These are phyloP conservation scores for Pythium pyrilobum DNA, from an alignment of 352 stramenopile genomes.

Conservation along the genomic window DNA sequence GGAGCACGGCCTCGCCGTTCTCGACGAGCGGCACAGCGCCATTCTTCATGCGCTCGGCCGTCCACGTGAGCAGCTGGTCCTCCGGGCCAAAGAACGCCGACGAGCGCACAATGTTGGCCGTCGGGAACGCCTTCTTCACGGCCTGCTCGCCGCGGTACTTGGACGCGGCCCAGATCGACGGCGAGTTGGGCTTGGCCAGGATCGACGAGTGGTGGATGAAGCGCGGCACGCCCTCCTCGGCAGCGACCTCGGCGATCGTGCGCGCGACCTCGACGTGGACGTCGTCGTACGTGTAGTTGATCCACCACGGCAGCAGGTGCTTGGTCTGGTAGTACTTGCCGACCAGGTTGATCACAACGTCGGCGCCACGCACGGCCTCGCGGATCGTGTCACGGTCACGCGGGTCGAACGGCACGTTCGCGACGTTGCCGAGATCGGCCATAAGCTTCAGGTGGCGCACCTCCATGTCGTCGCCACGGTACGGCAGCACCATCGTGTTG, in stretches of 20 bases:
- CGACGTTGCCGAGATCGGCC: constrained; percentile 91
- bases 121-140: constrained; percentile 91
- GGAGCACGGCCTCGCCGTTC: constrained; percentile 89
- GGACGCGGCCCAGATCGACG: constrained; percentile 73
- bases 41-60: constrained; percentile 63
- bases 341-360: constrained; percentile 97
- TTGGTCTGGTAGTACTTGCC: constrained; percentile 98
- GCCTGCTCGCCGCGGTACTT: constrained; percentile 85
- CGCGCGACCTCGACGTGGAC: constrained; percentile 92
- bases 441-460: constrained; percentile 92
- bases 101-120: constrained; percentile 94
- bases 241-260: constrained; percentile 78
- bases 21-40: constrained; percentile 90
- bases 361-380: constrained; percentile 87
- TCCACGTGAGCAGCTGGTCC: constrained; percentile 94
- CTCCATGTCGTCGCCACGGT: constrained; percentile 93
- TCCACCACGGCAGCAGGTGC: constrained; percentile 89
- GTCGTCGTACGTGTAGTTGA: constrained; percentile 95
- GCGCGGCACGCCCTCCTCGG: constrained; percentile 66
- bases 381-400: constrained; percentile 92
- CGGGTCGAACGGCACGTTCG: constrained; percentile 70
- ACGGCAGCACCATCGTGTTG: constrained; percentile 82
- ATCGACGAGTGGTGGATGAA: constrained; percentile 84
- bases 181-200: constrained; percentile 77
- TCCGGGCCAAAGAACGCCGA: constrained; percentile 94